Evolutionary conservation across 139 green algal genomes (phyloP).

Genomic region (Astrephomene gubernaculifera): DNA sequence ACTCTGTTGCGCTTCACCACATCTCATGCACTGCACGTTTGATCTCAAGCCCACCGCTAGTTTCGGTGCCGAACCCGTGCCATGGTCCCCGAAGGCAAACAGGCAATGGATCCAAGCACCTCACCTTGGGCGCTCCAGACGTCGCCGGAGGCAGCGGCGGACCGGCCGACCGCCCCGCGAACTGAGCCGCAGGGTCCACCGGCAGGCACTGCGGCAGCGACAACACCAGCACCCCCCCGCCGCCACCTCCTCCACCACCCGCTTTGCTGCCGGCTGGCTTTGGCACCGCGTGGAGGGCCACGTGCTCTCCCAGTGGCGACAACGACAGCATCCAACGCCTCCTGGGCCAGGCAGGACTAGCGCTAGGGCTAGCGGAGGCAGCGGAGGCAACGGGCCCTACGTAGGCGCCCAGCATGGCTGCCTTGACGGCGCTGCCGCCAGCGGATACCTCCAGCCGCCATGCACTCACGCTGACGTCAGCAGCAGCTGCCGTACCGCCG

Average conservation of each 20-base stretch:
- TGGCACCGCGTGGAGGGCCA: constrained; percentile 7
- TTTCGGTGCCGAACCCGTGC: too few relatives aligned
- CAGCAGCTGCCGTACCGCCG: not conserved
- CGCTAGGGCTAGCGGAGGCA: not conserved
- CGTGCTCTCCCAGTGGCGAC: constrained; percentile 38
- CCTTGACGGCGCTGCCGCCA: not conserved
- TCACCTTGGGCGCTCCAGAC: not conserved
- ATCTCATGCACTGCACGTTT: not conserved
- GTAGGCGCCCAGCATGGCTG: not conserved
- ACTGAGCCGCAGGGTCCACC: not conserved
- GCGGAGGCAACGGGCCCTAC: not conserved
- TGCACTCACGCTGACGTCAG: constrained; percentile 7
- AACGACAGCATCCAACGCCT: not conserved
- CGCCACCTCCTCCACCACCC: too few relatives aligned
- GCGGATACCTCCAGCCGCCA: not conserved
- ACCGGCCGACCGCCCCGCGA: not conserved
- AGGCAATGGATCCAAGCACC: not conserved
- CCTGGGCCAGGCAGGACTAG: not conserved
- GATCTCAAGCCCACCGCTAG: too few relatives aligned
- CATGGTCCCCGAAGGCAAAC: too few relatives aligned
- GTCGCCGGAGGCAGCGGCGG: not conserved
- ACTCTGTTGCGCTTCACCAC: not conserved
- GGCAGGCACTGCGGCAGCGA: not conserved
- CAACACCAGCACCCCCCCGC: constrained; percentile 15
- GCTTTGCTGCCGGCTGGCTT: too few relatives aligned